phyloP scores from a whole-genome alignment of 306 rosid genomes.

The Medicago ruthenica region DNA sequence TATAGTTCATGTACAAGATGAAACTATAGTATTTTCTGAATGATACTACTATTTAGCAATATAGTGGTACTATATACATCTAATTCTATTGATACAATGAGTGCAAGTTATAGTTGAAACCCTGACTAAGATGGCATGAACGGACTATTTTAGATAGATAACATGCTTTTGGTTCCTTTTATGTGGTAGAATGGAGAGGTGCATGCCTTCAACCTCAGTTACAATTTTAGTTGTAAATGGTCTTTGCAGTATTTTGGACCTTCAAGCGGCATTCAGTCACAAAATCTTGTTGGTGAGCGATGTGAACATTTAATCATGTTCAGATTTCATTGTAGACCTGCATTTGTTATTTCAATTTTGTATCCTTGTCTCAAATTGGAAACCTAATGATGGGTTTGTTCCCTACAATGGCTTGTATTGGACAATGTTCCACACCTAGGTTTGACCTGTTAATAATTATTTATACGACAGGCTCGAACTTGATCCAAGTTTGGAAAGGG shows the following conservation, averaged over 20 bases:
- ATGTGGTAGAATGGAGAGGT: constrained; percentile 53
- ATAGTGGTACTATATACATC: background rate
- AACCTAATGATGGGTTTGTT: constrained; percentile 37
- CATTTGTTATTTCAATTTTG: constrained; percentile 30
- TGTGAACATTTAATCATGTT: constrained; percentile 48
- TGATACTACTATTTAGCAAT: constrained; percentile 30
- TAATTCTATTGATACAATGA: constrained; percentile 32
- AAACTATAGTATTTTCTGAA: constrained; percentile 24
- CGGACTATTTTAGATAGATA: constrained; percentile 30
- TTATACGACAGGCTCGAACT: constrained; percentile 39
- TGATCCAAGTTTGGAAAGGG: constrained; percentile 36
- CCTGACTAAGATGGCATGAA: constrained; percentile 31
- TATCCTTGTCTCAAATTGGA: constrained; percentile 32
- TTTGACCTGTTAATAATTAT: constrained; percentile 40
- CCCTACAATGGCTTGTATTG: constrained; percentile 35
- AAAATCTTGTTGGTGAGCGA: constrained; percentile 55
- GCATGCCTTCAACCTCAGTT: constrained; percentile 50
- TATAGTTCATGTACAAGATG: constrained; percentile 15
- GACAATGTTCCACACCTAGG: constrained; percentile 39
- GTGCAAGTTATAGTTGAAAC: constrained; percentile 29
- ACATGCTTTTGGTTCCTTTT: constrained; percentile 47
- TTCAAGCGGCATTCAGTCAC: constrained; percentile 66
- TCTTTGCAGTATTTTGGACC: constrained; percentile 63
- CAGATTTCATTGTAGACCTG: constrained; percentile 45
- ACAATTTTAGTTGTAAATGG: constrained; percentile 61